A percentile compares a stretch with the other conserved stretches of the same genome.
These are phyloP conservation scores for Paraphaeosphaeria minitans DNA, from an alignment of 2,329 filamentous ascomycete genomes.

Conservation along the genomic window DNA sequence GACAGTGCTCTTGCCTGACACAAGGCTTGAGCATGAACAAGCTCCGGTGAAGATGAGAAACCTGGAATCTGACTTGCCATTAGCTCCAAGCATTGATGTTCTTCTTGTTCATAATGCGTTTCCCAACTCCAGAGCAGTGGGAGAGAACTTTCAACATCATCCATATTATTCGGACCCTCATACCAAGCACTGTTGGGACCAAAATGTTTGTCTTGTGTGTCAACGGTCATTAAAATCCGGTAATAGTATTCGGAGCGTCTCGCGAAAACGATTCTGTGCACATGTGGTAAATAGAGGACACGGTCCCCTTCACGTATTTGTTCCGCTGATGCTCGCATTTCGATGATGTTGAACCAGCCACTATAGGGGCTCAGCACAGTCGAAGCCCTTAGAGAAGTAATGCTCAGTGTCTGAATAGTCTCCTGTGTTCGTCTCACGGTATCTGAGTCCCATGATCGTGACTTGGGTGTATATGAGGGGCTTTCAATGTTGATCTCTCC, in stretches of 20 bases:
- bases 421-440: not conserved
- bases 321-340: not conserved
- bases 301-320: not conserved
- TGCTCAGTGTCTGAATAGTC: not conserved
- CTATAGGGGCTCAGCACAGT: not conserved
- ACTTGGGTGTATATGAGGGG: too few species aligned
- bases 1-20: not conserved
- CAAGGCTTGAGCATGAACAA: not conserved
- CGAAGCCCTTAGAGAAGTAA: not conserved
- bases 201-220: not conserved
- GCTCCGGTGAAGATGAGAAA: too few species aligned
- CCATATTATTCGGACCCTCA: too few species aligned
- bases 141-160: not conserved
- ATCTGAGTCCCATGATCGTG: too few species aligned
- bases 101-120: not conserved
- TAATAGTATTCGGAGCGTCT: not conserved
- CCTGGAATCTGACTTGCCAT: not conserved
- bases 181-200: too few species aligned
- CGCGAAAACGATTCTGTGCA: not conserved
- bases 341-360: not conserved
- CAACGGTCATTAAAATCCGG: not conserved
- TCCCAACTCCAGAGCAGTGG: slow-evolving; percentile 9
- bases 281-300: not conserved
- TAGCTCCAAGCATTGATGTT: not conserved
- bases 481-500: too few species aligned